These are phyloP conservation scores for Russula emetica DNA, from an alignment of 768 basidiomycete species.

Conservation along the genomic window DNA sequence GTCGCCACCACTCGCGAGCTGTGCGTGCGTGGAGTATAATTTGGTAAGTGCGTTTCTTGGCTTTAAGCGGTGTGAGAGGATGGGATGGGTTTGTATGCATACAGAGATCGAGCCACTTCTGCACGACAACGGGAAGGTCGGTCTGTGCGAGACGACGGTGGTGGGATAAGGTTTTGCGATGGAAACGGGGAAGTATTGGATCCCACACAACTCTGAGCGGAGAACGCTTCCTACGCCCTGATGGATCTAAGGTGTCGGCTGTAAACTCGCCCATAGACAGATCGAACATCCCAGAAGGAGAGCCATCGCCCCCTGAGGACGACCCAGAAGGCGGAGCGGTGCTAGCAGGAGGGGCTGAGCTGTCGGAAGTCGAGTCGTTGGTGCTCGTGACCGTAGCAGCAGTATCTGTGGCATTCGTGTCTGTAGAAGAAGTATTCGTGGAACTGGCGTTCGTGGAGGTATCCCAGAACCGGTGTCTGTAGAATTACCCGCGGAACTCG, in stretches of 20 bases:
- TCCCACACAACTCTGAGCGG: conserved; percentile 1
- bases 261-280: conserved; percentile 5
- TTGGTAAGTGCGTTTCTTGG: not conserved
- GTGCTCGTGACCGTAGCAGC: not conserved
- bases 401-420: not conserved
- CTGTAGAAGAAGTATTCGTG: not conserved
- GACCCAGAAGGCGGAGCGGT: not conserved
- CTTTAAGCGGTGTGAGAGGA: not conserved
- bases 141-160: conserved; percentile 33
- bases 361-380: not conserved
- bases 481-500: not conserved
- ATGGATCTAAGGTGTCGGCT: conserved; percentile 6
- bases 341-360: not conserved
- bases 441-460: not conserved
- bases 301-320: not conserved
- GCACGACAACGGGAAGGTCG: conserved; percentile 39
- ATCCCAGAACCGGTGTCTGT: not conserved
- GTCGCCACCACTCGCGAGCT: conserved; percentile 39
- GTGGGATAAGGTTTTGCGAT: not conserved
- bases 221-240: conserved; percentile 22
- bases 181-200: not conserved
- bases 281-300: conserved; percentile 6
- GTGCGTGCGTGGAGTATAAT: too few relatives aligned
- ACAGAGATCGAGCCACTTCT: conserved; percentile 46
- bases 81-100: conserved; percentile 3